phyloP scores from a whole-genome alignment of 2,329 filamentous ascomycete species.

The Aureobasidium pullulans region DNA sequence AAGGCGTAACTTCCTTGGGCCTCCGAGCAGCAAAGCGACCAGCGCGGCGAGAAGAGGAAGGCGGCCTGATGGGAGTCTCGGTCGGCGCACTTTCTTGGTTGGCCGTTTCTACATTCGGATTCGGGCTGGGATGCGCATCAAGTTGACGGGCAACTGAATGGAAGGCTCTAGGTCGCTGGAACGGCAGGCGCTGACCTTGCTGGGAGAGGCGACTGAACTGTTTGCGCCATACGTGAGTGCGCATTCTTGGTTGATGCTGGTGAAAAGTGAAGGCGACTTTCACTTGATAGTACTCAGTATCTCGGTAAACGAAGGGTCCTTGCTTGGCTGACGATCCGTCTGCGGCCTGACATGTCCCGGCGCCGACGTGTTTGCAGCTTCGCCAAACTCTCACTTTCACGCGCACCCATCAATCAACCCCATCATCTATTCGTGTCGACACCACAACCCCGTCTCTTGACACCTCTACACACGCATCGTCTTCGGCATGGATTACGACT shows the following conservation, averaged over 20 bases:
- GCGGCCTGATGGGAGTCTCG: neutral
- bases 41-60: neutral
- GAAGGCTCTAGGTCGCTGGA: conserved; percentile 20
- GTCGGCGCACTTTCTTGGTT: neutral
- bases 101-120: neutral
- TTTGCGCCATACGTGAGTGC: conserved; percentile 17
- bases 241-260: conserved; percentile 10
- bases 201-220: conserved; percentile 15
- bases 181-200: conserved; percentile 6
- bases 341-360: no score
- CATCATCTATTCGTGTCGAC: neutral
- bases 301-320: neutral
- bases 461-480: neutral
- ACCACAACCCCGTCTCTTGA: neutral
- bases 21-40: neutral
- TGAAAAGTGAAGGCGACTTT: no score
- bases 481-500: conserved; percentile 19
- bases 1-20: conserved; percentile 10
- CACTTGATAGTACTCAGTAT: neutral
- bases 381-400: conserved; percentile 1
- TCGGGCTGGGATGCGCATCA: neutral
- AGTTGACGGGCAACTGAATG: conserved; percentile 16
- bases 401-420: neutral
- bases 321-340: conserved; percentile 6
- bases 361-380: conserved; percentile 1